Conservation (phyloP, 345 rosid genomes). For the Geranium rotundifolium region DNA sequence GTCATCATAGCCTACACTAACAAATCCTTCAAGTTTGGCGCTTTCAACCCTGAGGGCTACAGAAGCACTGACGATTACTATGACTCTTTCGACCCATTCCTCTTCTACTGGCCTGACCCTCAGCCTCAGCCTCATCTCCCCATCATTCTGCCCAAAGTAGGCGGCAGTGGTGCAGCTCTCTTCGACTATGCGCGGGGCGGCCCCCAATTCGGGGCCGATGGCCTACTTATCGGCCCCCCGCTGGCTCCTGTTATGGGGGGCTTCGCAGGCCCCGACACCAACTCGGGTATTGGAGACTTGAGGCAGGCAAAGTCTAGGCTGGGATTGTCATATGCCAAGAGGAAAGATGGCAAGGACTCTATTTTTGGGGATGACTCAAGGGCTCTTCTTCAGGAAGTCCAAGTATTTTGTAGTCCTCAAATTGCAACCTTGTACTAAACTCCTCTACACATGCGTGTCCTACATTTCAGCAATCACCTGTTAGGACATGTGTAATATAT, state of each 20-base stretch:
- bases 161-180: constrained; percentile 84
- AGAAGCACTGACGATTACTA: constrained; percentile 81
- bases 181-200: constrained; percentile 69
- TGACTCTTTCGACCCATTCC: constrained; percentile 70
- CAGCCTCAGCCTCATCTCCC: constrained; percentile 25
- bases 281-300: constrained; percentile 65
- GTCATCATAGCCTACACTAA: constrained; percentile 69
- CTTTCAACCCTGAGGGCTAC: constrained; percentile 78
- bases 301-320: constrained; percentile 75
- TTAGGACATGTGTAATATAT: no score
- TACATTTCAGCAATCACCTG: no score
- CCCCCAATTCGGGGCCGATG: constrained; percentile 72
- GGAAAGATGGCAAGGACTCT: constrained; percentile 64
- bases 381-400: constrained; percentile 48
- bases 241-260: constrained; percentile 75
- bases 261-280: constrained; percentile 70
- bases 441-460: no score
- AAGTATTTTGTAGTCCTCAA: constrained; percentile 61
- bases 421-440: constrained; percentile 59
- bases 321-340: constrained; percentile 74
- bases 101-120: constrained; percentile 49
- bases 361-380: constrained; percentile 52
- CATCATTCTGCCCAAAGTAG: constrained; percentile 46
- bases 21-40: constrained; percentile 66
- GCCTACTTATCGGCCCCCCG: constrained; percentile 72